A percentile compares a stretch with the other conserved stretches of the same genome.
Conservation (phyloP, 176 grass and related monocot species). For the Guadua angustifolia region DNA sequence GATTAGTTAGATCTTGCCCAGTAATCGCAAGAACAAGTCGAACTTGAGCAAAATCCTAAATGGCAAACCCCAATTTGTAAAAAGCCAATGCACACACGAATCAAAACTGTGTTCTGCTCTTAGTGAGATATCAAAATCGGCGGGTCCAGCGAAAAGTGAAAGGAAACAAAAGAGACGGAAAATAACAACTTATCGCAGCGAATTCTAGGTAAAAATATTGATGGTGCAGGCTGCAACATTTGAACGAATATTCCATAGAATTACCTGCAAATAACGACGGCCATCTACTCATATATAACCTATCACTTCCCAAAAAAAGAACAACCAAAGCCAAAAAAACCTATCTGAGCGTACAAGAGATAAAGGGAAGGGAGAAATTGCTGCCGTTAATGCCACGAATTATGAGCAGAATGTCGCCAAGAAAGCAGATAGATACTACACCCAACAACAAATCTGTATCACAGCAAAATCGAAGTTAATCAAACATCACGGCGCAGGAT, state of each 20-base stretch:
- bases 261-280: conserved; percentile 1
- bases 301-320: not conserved
- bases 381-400: conserved; percentile 17
- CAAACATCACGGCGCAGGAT: conserved; percentile 1
- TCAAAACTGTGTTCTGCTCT: not conserved
- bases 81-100: not conserved
- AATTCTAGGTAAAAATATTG: conserved; percentile 43
- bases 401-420: not conserved
- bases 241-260: conserved; percentile 30
- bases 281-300: not conserved
- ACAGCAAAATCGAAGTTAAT: not conserved
- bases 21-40: not conserved
- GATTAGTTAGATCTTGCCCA: conserved; percentile 4
- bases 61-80: not conserved
- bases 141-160: conserved; percentile 32
- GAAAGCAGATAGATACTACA: not conserved
- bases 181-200: conserved; percentile 27
- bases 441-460: not conserved
- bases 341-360: not conserved
- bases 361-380: not conserved
- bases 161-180: conserved; percentile 25
- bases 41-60: conserved; percentile 10
- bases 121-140: conserved; percentile 49
- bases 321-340: not conserved
- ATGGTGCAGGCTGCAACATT: conserved; percentile 35